A percentile compares a stretch with the other conserved stretches of the same genome.
Conservation (phyloP, 169 alveolate species). For the Sarcocystis neurona region DNA sequence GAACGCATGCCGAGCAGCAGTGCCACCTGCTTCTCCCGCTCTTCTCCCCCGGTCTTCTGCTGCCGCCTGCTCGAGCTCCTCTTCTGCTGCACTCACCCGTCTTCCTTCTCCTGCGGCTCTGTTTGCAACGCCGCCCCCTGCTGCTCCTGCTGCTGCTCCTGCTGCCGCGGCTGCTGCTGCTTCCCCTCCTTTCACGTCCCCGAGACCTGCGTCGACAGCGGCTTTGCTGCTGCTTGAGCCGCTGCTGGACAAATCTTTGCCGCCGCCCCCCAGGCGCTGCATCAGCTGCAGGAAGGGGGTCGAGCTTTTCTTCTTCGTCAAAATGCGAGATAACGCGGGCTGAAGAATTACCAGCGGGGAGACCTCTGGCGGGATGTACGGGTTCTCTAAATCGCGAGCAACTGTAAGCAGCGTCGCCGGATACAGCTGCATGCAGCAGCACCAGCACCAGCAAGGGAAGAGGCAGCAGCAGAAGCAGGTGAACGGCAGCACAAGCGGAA, state of each 20-base stretch:
- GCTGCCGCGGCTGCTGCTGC: slow-evolving; percentile 20
- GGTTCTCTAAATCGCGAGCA: slow-evolving; percentile 41
- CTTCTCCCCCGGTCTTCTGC: no score
- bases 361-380: slow-evolving; percentile 41
- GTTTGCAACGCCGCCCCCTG: neutral
- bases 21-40: no score
- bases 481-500: no score
- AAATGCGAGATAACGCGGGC: slow-evolving; percentile 6
- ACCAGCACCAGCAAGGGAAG: no score
- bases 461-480: neutral
- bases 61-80: no score
- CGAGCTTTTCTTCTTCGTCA: neutral
- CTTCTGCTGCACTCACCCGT: no score
- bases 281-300: neutral
- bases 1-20: no score
- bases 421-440: slow-evolving; percentile 20
- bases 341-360: slow-evolving; percentile 44
- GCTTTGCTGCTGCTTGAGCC: neutral
- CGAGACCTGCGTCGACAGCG: neutral
- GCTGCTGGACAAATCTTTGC: neutral
- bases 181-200: neutral
- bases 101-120: no score
- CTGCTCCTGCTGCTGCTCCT: neutral
- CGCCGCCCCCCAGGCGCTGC: neutral
- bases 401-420: slow-evolving; percentile 46